These are phyloP conservation scores for Ophiocordyceps robertsii DNA, from an alignment of 2,329 filamentous ascomycete genomes.

Conservation along the genomic window DNA sequence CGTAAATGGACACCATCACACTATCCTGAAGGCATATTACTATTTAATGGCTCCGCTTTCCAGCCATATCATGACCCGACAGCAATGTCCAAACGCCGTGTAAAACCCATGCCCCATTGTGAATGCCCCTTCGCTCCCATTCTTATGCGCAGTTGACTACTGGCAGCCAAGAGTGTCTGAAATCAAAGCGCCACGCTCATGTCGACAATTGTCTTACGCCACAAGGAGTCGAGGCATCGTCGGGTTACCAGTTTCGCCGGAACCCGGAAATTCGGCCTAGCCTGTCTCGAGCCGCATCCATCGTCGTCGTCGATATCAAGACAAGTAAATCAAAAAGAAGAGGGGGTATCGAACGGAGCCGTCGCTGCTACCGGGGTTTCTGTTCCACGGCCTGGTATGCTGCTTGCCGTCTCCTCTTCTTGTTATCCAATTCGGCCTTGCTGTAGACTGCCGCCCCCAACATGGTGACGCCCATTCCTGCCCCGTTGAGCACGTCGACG, in stretches of 20 bases:
- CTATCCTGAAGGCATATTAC: background rate
- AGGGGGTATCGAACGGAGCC: slow-evolving; percentile 6
- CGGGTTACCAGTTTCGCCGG: background rate
- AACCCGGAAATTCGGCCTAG: background rate
- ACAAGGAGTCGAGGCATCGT: background rate
- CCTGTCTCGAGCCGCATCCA: background rate
- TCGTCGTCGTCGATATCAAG: background rate
- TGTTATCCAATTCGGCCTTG: slow-evolving; percentile 40
- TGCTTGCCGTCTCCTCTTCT: slow-evolving; percentile 18
- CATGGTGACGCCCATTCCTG: slow-evolving; percentile 41
- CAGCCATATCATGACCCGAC: background rate
- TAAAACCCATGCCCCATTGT: background rate
- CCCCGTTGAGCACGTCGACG: slow-evolving; percentile 37
- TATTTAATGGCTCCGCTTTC: background rate
- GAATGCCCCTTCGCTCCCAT: background rate
- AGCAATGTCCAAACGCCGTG: slow-evolving; percentile 7
- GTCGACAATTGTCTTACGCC: background rate
- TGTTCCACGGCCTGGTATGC: slow-evolving; percentile 23
- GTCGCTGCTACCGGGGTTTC: slow-evolving; percentile 10
- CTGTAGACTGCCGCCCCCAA: slow-evolving; percentile 43
- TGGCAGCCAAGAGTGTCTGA: background rate
- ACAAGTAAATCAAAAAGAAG: slow-evolving; percentile 1
- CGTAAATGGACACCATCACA: background rate
- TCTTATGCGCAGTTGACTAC: background rate
- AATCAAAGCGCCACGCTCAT: background rate